phyloP scores from a whole-genome alignment of 306 rosid species.

The Carpinus fangiana region DNA sequence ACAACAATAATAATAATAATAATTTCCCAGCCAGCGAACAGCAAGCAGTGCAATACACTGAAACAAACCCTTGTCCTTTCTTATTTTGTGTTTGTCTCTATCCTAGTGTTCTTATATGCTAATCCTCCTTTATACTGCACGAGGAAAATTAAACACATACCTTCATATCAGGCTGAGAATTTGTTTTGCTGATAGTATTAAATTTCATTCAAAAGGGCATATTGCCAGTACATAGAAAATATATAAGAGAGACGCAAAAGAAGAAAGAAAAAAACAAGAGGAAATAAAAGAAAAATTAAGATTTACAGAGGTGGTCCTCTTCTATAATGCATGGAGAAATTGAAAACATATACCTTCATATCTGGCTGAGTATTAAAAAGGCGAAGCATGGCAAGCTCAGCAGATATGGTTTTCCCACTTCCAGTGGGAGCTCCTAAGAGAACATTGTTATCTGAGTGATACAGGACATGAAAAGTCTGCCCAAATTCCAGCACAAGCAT shows the following conservation, averaged over 20 bases:
- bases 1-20: no score
- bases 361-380: slow-evolving; percentile 91
- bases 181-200: background rate
- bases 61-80: background rate
- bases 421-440: slow-evolving; percentile 99
- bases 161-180: slow-evolving; percentile 94
- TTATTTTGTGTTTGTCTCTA: background rate
- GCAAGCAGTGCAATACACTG: background rate
- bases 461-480: slow-evolving; percentile 88
- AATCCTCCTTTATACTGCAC: slow-evolving; percentile 10
- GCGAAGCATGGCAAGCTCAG: slow-evolving; percentile 96
- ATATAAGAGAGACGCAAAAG: background rate
- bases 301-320: background rate
- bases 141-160: slow-evolving; percentile 38
- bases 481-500: slow-evolving; percentile 33
- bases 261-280: background rate
- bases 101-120: background rate
- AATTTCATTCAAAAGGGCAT: background rate
- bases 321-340: background rate
- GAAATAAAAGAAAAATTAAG: background rate
- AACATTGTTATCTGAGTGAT: slow-evolving; percentile 89
- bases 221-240: background rate
- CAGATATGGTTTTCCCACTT: slow-evolving; percentile 98
- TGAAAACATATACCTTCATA: slow-evolving; percentile 68
- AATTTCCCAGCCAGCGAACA: background rate